Evolutionary conservation across 2,329 filamentous ascomycete genomes (phyloP), one percentile per base, ranked within the genome.

Genomic region (Harringtonia aguacate): DNA sequence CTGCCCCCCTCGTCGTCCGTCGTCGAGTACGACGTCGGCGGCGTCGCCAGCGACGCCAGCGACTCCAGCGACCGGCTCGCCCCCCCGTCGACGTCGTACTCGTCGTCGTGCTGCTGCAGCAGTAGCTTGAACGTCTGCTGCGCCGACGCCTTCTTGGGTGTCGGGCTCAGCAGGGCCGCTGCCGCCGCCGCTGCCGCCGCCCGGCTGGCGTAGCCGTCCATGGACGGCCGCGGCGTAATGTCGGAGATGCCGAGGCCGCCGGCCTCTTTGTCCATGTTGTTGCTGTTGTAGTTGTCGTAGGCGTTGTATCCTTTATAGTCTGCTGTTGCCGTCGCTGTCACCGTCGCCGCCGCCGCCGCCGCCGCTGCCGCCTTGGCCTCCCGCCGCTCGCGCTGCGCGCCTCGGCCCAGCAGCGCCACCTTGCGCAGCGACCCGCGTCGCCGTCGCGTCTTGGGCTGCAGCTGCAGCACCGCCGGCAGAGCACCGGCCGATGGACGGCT

Each of bases 391-490:
- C 75, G 71, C 59, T 75, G 79, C 44, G 72, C 77, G 48, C 82
- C 81, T 49, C 84, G 83, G 15, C 86, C 86, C 17, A 95, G 70
- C 39, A 95, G 69, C 22, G 87, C 88, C 12, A 86, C 86, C 63
- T 95, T 95, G 47, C 89, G 77, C 59, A 95, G 68, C 12, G 89
- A 95, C 4, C 87, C 88, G 58, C 84, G 85, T 47, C 89, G 77
- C 54, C 81, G 80, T 44, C 87, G 71, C 38, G 77, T 77, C 58
- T 66, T 73, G 46, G 72, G 67, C 51, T 27, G 24, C 24, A 27
- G 24, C 24, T 27, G 24, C 24, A 27, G 24, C 24, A 27, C 7
- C 24, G 24, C 24, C 10, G 24, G 24, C 10, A 10, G 24, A 7
- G 24, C n/a, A n/a, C 24, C 24, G 24, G 24, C 24, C 6, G 24